phyloP scores from a whole-genome alignment of 2,329 filamentous ascomycete genomes.

The Neonectria coccinea region DNA sequence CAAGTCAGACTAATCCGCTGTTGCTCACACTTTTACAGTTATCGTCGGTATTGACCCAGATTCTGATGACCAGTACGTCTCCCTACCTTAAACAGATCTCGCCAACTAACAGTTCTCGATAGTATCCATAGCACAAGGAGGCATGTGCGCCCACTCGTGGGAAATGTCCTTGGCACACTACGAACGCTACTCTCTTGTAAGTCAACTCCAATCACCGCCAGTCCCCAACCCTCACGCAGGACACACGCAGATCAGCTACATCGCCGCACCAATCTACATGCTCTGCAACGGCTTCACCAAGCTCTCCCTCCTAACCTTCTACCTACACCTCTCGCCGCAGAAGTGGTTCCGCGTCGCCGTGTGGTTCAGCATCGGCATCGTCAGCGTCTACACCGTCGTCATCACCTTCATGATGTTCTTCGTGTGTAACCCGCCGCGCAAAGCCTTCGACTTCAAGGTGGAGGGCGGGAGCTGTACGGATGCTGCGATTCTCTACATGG shows the following conservation, averaged over 20 bases:
- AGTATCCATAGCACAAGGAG: slow-evolving; percentile 34
- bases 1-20: no score
- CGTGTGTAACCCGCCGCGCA: slow-evolving; percentile 38
- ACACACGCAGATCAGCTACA: slow-evolving; percentile 35
- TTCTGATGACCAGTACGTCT: slow-evolving; percentile 26
- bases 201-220: neutral
- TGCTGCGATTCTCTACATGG: slow-evolving; percentile 60
- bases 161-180: slow-evolving; percentile 39
- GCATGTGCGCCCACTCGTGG: slow-evolving; percentile 39
- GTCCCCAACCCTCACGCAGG: neutral
- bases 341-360: slow-evolving; percentile 48
- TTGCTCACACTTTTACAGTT: slow-evolving; percentile 18
- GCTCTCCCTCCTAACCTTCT: slow-evolving; percentile 53
- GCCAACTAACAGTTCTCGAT: neutral
- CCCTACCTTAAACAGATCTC: neutral
- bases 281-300: slow-evolving; percentile 52
- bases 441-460: slow-evolving; percentile 39
- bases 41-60: slow-evolving; percentile 33
- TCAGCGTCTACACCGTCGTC: slow-evolving; percentile 46
- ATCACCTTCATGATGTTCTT: slow-evolving; percentile 45
- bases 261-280: slow-evolving; percentile 48
- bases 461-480: slow-evolving; percentile 55
- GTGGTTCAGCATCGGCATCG: slow-evolving; percentile 46
- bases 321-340: slow-evolving; percentile 52
- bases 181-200: slow-evolving; percentile 38